A percentile compares a stretch with the other conserved stretches of the same genome.
phyloP scores from a whole-genome alignment of 768 basidiomycete species.

The Russula sp. region DNA sequence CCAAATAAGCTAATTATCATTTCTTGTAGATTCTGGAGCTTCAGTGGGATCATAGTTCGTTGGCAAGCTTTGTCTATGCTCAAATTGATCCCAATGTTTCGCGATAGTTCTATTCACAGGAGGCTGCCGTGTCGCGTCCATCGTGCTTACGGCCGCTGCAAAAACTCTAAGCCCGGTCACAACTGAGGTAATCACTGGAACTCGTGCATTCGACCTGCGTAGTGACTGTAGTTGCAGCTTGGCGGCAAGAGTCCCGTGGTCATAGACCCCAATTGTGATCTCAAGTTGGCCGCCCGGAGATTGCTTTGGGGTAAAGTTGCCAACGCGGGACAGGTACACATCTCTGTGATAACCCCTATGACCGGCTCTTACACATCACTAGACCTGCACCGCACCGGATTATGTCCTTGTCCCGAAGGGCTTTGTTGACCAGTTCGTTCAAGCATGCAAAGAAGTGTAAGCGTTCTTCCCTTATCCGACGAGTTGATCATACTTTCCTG shows the following conservation, averaged over 20 bases:
- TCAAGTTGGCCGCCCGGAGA: constrained; percentile 60
- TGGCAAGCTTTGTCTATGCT: not conserved
- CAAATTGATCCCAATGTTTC: constrained; percentile 19
- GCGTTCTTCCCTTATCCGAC: constrained; percentile 19
- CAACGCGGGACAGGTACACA: constrained; percentile 54
- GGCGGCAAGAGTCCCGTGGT: constrained; percentile 74
- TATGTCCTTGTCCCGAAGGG: constrained; percentile 43
- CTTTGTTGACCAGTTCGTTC: constrained; percentile 36
- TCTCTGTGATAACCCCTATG: not conserved
- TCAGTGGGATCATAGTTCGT: constrained; percentile 58
- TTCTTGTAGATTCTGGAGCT: constrained; percentile 56
- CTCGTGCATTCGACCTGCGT: not conserved
- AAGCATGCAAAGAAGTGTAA: constrained; percentile 40
- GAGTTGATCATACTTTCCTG: not conserved
- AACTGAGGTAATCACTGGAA: constrained; percentile 38
- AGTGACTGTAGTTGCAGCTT: constrained; percentile 34
- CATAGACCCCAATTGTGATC: constrained; percentile 62
- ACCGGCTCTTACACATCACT: constrained; percentile 21
- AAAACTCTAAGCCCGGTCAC: constrained; percentile 67
- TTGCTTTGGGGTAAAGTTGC: constrained; percentile 75
- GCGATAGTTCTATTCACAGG: constrained; percentile 55
- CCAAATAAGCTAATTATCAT: not conserved
- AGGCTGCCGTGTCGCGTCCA: constrained; percentile 51
- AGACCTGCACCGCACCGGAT: constrained; percentile 66
- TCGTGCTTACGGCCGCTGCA: constrained; percentile 70